These are phyloP conservation scores for Allomyces javanicus DNA, from an alignment of 192 early-diverging fungal genomes.

Conservation along the genomic window DNA sequence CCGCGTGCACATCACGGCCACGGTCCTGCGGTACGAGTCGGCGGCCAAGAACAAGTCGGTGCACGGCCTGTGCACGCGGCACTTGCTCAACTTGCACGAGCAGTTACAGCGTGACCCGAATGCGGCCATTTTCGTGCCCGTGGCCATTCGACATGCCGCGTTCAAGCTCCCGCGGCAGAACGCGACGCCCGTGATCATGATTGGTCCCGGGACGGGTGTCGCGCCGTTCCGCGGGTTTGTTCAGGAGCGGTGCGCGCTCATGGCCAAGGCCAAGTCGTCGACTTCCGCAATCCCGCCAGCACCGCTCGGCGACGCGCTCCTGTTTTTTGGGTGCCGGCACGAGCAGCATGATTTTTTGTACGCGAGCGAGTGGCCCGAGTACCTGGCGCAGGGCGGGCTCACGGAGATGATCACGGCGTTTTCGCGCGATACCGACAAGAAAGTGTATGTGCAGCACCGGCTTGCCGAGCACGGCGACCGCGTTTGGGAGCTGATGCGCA, in stretches of 20 bases:
- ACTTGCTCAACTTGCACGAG: slow-evolving; percentile 50
- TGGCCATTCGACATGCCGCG: slow-evolving; percentile 75
- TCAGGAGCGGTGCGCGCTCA: slow-evolving; percentile 45
- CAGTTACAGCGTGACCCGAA: not conserved
- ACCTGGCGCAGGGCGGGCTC: slow-evolving; percentile 15
- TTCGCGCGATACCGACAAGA: slow-evolving; percentile 59
- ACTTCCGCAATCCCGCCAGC: not conserved
- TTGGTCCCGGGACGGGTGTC: slow-evolving; percentile 95
- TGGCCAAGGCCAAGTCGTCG: slow-evolving; percentile 16
- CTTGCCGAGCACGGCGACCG: slow-evolving; percentile 48
- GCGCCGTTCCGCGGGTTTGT: slow-evolving; percentile 98
- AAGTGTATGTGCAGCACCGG: slow-evolving; percentile 92
- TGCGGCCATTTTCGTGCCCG: slow-evolving; percentile 34
- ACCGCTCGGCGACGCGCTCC: slow-evolving; percentile 52
- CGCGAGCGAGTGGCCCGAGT: slow-evolving; percentile 48
- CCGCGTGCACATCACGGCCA: slow-evolving; percentile 66
- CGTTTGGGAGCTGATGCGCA: slow-evolving; percentile 63
- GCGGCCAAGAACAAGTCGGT: slow-evolving; percentile 22
- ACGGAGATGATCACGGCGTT: slow-evolving; percentile 75
- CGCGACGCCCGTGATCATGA: slow-evolving; percentile 73
- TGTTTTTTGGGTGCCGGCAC: slow-evolving; percentile 90
- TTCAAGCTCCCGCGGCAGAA: slow-evolving; percentile 76
- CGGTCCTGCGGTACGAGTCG: slow-evolving; percentile 64
- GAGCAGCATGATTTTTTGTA: slow-evolving; percentile 79
- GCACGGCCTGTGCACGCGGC: slow-evolving; percentile 77